phyloP scores from a whole-genome alignment of 768 basidiomycete species.

The Boletus pseudo-olivaceus region DNA sequence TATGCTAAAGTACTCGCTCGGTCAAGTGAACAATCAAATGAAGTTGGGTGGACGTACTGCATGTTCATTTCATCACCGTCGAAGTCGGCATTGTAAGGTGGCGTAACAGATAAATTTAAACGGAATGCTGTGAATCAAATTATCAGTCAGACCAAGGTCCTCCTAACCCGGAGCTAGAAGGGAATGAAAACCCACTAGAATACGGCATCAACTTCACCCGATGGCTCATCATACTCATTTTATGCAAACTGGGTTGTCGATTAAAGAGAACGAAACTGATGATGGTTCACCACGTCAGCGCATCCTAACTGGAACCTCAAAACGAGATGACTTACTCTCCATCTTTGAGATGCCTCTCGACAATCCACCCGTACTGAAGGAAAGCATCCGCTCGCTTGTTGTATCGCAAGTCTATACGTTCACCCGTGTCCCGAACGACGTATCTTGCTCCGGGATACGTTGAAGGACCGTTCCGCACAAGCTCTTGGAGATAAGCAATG shows the following conservation, averaged over 20 bases:
- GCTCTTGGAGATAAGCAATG: slow-evolving; percentile 87
- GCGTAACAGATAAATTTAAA: slow-evolving; percentile 94
- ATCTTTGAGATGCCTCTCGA: slow-evolving; percentile 95
- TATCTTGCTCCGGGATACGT: slow-evolving; percentile 96
- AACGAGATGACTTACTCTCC: slow-evolving; percentile 77
- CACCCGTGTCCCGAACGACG: slow-evolving; percentile 94
- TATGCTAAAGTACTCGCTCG: slow-evolving; percentile 50
- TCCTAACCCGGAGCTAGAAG: neutral
- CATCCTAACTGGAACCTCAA: neutral
- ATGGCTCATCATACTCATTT: slow-evolving; percentile 99
- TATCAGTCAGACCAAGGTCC: slow-evolving; percentile 20
- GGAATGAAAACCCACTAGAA: slow-evolving; percentile 65
- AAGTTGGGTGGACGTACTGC: slow-evolving; percentile 67
- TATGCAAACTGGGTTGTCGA: slow-evolving; percentile 96
- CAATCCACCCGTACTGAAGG: slow-evolving; percentile 97
- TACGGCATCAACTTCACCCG: slow-evolving; percentile 96
- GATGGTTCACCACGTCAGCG: slow-evolving; percentile 4
- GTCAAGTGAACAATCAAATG: slow-evolving; percentile 5
- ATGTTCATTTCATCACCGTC: slow-evolving; percentile 99
- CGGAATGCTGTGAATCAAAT: slow-evolving; percentile 70
- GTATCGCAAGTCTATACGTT: slow-evolving; percentile 94
- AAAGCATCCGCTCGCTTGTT: slow-evolving; percentile 95
- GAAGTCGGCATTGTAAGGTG: slow-evolving; percentile 99
- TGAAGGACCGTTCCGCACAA: slow-evolving; percentile 92
- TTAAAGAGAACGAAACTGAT: slow-evolving; percentile 65